Base-by-base conservation (phyloP, 352 stramenopile species). In the Pythium pyrilobum region DNA sequence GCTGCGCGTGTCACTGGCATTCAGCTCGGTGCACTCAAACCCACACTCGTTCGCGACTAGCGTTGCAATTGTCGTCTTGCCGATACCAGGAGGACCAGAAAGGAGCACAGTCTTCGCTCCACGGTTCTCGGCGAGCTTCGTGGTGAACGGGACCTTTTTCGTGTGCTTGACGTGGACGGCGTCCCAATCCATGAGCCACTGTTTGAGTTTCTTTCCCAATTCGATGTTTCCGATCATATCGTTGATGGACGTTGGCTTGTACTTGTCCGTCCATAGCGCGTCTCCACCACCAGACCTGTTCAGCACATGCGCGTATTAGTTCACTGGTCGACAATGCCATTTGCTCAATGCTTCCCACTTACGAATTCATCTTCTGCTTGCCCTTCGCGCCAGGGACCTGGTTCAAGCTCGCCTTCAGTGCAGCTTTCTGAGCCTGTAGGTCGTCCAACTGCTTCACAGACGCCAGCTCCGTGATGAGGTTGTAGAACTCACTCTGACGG, bases 1-100 rank as follows among this genome's bases (percentile, higher is more conserved):
- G 60, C 84, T 98, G 24, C 97, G 81, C 18, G 95, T 97, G 63
- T 99, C 97, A 56, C 92, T 98, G 2, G 97, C 97, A 69, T 99
- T 99, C 37, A 99, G 74, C 56, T 98, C 92, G 2, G 84, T 85
- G 29, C 97, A 91, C 56, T 98, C 89, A 48, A 97, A 98, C 24
- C 93, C 94, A 40, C 81, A 88, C 52, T 94, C 78, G 47, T 77
- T 78, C 13, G 91, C 90, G 20, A 98, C 81, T 8, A 99, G 64
- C 18, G 84, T 97, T 0, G 96, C 97, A 27, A 97, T 97, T 11
- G 95, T 98, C 0, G 96, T 98, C 76, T 99, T 98, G 32, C 84
- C 85, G 55, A 97, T 98, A 43, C 95, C 96, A 0, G 97, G 97
- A 32, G 96, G 96, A 6, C 97, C 97, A 1, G 90, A 98, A 8